Evolutionary conservation across 192 early-diverging fungal genomes (phyloP).

Genomic region (Entomortierella lignicola): DNA sequence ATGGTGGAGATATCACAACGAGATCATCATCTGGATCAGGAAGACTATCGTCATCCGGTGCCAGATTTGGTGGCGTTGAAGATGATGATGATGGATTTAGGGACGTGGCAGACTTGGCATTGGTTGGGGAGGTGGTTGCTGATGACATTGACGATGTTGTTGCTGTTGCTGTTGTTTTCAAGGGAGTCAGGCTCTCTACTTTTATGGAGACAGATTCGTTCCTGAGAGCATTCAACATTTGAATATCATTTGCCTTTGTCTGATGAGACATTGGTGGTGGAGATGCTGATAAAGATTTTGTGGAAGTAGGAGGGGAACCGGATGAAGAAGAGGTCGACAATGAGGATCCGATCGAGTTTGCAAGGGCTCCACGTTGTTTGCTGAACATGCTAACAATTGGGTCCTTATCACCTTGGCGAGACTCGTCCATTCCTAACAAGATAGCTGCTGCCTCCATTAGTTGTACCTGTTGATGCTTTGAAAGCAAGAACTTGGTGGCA

Average conservation of each 20-base stretch:
- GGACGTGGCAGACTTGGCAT: conserved; percentile 12
- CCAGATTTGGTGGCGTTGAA: conserved; percentile 20
- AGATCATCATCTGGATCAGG: conserved; percentile 8
- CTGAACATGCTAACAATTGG: conserved; percentile 41
- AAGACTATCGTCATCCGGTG: conserved; percentile 17
- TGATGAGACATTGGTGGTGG: conserved; percentile 15
- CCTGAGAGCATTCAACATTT: background rate
- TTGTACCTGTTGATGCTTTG: conserved; percentile 79
- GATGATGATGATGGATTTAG: background rate
- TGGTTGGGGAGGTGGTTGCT: background rate
- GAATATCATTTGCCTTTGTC: background rate
- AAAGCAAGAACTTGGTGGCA: conserved; percentile 65
- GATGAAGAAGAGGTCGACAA: conserved; percentile 18
- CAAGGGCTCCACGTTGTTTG: conserved; percentile 39
- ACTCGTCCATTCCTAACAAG: conserved; percentile 63
- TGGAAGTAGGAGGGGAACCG: conserved; percentile 28
- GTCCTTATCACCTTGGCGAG: conserved; percentile 43
- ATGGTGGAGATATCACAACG: conserved; percentile 1
- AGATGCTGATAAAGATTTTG: conserved; percentile 40
- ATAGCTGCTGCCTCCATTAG: conserved; percentile 76
- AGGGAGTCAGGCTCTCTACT: background rate
- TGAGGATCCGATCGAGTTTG: conserved; percentile 23
- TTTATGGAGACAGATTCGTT: background rate
- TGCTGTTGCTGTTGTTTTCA: background rate
- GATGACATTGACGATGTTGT: background rate